These are phyloP conservation scores for Solanum etuberosum DNA, from an alignment of 257 asterid genomes.

Conservation along the genomic window DNA sequence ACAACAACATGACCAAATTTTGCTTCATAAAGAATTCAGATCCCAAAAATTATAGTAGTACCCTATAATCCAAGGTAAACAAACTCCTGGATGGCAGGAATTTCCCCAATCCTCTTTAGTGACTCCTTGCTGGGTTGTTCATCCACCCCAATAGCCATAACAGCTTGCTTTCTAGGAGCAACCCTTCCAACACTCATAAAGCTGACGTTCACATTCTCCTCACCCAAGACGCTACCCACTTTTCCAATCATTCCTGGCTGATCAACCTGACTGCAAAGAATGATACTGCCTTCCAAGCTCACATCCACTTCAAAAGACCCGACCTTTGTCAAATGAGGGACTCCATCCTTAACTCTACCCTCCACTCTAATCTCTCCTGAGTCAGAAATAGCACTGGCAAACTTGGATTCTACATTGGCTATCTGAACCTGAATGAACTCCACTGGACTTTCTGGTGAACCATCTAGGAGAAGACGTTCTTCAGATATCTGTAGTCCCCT, in stretches of 20 bases:
- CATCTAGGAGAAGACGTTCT: conserved; percentile 59
- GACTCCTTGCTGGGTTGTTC: conserved; percentile 77
- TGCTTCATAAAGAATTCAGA: not conserved
- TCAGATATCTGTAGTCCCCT: conserved; percentile 68
- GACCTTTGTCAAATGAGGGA: conserved; percentile 74
- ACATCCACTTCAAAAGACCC: conserved; percentile 92
- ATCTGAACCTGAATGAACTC: conserved; percentile 72
- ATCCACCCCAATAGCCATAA: conserved; percentile 94
- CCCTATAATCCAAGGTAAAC: conserved; percentile 62
- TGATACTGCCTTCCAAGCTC: conserved; percentile 85
- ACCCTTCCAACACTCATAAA: conserved; percentile 87
- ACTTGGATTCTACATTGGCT: conserved; percentile 77
- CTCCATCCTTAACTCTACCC: conserved; percentile 78
- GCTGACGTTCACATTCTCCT: conserved; percentile 81
- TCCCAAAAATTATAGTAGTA: not conserved
- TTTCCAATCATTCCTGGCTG: conserved; percentile 96
- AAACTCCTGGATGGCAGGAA: conserved; percentile 71
- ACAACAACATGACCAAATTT: conserved; percentile 21
- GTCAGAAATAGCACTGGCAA: conserved; percentile 79
- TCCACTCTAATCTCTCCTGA: conserved; percentile 71
- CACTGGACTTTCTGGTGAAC: conserved; percentile 80
- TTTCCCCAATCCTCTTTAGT: conserved; percentile 74
- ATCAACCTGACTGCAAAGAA: conserved; percentile 87
- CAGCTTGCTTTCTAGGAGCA: conserved; percentile 85
- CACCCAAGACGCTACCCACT: conserved; percentile 74